A percentile compares a stretch with the other conserved stretches of the same genome.
phyloP scores from a whole-genome alignment of 2,329 filamentous ascomycete species.

The Claviceps spartinae region DNA sequence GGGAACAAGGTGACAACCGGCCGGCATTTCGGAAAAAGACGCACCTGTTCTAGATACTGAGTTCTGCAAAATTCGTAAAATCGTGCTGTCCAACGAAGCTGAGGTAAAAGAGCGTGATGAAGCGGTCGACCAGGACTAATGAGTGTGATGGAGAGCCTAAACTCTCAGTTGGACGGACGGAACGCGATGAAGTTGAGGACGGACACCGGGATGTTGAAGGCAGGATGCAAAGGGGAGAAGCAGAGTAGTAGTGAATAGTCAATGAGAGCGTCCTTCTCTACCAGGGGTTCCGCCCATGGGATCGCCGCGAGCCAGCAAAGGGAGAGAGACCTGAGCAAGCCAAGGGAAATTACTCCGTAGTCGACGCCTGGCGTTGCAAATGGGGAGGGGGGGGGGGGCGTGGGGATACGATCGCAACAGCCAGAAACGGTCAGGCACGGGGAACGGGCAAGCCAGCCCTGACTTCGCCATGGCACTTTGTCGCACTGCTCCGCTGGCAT shows the following conservation, averaged over 20 bases:
- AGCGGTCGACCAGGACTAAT: conserved; percentile 20
- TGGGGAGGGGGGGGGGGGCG: not conserved
- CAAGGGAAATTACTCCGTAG: conserved; percentile 7
- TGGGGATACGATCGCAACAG: not conserved
- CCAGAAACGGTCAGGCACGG: not conserved
- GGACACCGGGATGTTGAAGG: conserved; percentile 12
- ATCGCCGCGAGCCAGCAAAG: not conserved
- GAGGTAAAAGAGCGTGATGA: conserved; percentile 17
- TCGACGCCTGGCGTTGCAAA: not conserved
- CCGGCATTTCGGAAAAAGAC: not conserved
- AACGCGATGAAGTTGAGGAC: conserved; percentile 15
- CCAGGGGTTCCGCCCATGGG: not conserved
- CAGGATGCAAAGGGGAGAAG: conserved; percentile 9
- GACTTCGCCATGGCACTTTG: not conserved
- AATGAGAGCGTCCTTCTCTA: not conserved
- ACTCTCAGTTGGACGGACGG: conserved; percentile 39
- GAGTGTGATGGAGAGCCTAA: conserved; percentile 41
- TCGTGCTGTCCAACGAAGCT: conserved; percentile 13
- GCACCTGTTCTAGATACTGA: not conserved
- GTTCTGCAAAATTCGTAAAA: not conserved
- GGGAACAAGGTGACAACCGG: too few relatives aligned
- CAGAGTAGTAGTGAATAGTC: conserved; percentile 5
- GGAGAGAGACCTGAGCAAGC: not conserved
- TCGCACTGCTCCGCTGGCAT: not conserved
- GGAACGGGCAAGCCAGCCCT: not conserved